phyloP scores from a whole-genome alignment of 177 flowering plant genomes.

The Tripterygium wilfordii region DNA sequence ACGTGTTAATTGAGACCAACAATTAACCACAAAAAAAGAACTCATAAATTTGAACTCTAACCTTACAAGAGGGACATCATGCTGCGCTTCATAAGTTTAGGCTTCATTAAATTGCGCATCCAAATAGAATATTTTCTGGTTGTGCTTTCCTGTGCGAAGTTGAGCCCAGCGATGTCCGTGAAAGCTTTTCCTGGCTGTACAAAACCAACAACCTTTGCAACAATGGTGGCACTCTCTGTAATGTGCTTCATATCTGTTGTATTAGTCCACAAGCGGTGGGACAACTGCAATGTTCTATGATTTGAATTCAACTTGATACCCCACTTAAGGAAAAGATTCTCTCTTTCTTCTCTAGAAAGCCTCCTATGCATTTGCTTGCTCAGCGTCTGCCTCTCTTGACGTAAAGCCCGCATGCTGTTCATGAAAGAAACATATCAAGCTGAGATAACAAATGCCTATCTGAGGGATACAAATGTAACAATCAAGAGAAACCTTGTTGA shows the following conservation, averaged over 20 bases:
- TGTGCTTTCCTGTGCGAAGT: constrained; percentile 22
- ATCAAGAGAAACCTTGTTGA: too few species aligned
- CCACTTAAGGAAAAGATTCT: constrained; percentile 49
- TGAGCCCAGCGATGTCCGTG: constrained; percentile 71
- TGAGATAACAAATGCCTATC: neutral
- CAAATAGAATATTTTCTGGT: constrained; percentile 14
- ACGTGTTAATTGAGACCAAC: too few species aligned
- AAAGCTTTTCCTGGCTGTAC: constrained; percentile 35
- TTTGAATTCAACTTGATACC: constrained; percentile 47
- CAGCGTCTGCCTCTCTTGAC: constrained; percentile 56
- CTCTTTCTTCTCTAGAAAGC: constrained; percentile 44
- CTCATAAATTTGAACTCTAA: neutral
- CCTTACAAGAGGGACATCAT: constrained; percentile 7
- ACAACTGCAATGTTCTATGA: constrained; percentile 52
- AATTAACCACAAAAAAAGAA: neutral
- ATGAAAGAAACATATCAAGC: neutral
- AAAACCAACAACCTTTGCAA: constrained; percentile 49
- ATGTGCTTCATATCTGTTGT: constrained; percentile 51
- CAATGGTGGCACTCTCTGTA: constrained; percentile 49
- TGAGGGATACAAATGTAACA: neutral
- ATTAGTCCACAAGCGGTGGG: constrained; percentile 44
- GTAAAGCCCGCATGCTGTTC: constrained; percentile 39
- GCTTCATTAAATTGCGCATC: constrained; percentile 16
- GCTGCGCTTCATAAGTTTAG: too few species aligned
- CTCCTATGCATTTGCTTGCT: constrained; percentile 46